phyloP scores from a whole-genome alignment of 495 filamentous ascomycete species.

The Trichocladium antarcticum region DNA sequence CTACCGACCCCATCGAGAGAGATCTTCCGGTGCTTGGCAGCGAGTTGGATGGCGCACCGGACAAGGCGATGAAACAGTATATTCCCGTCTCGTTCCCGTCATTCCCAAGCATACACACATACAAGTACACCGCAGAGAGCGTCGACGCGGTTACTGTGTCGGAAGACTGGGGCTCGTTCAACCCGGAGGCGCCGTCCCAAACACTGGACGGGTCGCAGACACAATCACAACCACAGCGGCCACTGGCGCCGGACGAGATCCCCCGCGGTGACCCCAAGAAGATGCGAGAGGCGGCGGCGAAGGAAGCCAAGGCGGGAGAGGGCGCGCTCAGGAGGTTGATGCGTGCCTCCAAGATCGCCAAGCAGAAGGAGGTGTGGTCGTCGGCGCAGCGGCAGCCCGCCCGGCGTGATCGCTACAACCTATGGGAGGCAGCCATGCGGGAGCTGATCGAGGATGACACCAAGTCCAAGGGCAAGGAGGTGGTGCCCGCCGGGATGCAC shows the following conservation, averaged over 20 bases:
- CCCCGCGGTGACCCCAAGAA: slow-evolving; percentile 29
- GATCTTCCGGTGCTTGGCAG: slow-evolving; percentile 31
- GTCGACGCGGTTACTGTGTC: slow-evolving; percentile 18
- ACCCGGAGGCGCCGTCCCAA: slow-evolving; percentile 8
- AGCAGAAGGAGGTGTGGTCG: slow-evolving; percentile 38
- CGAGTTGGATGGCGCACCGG: slow-evolving; percentile 33
- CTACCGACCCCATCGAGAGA: slow-evolving; percentile 21
- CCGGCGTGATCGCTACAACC: slow-evolving; percentile 27
- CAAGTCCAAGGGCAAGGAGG: slow-evolving; percentile 56
- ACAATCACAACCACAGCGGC: slow-evolving; percentile 14
- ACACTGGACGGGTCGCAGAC: slow-evolving; percentile 6
- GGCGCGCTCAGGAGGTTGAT: slow-evolving; percentile 34
- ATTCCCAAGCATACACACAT: slow-evolving; percentile 38
- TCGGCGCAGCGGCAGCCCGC: slow-evolving; percentile 27
- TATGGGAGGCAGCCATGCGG: slow-evolving; percentile 37
- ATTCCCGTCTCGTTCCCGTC: slow-evolving; percentile 36
- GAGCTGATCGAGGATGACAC: slow-evolving; percentile 28
- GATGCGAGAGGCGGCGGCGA: slow-evolving; percentile 34
- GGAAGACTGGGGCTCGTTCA: slow-evolving; percentile 18
- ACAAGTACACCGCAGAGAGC: slow-evolving; percentile 33
- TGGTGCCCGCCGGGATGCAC: slow-evolving; percentile 51
- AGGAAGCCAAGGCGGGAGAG: slow-evolving; percentile 37
- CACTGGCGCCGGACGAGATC: slow-evolving; percentile 24
- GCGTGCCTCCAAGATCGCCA: slow-evolving; percentile 38
- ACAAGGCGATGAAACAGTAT: slow-evolving; percentile 32